Evolutionary conservation across 306 rosid species (phyloP).

Genomic region (Rubus idaeus): DNA sequence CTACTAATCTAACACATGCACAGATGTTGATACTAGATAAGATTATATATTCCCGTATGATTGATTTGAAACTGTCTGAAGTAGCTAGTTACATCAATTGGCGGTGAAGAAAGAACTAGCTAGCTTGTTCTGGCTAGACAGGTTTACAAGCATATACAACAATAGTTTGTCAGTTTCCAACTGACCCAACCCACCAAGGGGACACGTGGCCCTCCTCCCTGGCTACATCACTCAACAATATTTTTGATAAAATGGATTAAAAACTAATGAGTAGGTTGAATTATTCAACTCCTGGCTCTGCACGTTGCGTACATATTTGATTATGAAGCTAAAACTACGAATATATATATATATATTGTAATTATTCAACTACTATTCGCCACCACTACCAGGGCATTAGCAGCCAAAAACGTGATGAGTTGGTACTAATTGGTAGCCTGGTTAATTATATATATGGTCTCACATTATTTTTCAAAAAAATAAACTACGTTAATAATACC

Average conservation of each 20-base stretch:
- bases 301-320: slow-evolving; percentile 3
- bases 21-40: background rate
- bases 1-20: background rate
- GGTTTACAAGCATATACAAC: background rate
- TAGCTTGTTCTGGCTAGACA: background rate
- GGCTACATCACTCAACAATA: background rate
- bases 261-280: background rate
- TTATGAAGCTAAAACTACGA: background rate
- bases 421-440: background rate
- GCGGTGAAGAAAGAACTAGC: background rate
- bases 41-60: background rate
- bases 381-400: background rate
- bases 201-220: background rate
- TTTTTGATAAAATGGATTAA: background rate
- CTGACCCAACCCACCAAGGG: background rate
- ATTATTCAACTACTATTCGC: background rate
- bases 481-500: background rate
- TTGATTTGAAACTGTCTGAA: background rate
- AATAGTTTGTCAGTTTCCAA: background rate
- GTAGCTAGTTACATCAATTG: too few relatives aligned
- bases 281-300: background rate
- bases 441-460: background rate
- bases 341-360: background rate
- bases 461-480: background rate
- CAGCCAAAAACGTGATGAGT: slow-evolving; percentile 6